Evolutionary conservation across 169 alveolate species (phyloP), one percentile per base, ranked within the genome.

Genomic region (Cystoisospora suis): DNA sequence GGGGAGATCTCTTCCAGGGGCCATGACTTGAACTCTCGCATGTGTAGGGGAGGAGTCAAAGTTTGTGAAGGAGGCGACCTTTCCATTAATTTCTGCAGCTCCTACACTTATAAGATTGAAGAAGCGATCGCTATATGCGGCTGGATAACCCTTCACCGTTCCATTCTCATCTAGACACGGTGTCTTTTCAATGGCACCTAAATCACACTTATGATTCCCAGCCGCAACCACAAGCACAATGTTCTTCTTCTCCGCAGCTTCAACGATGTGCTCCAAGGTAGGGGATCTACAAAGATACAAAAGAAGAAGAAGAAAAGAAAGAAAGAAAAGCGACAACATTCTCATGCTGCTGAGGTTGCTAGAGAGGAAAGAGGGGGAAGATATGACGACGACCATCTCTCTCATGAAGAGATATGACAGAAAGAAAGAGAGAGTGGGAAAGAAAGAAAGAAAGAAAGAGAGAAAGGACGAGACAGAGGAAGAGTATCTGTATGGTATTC

Each of bases 151-250:
- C 49, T 87, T 87, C 59, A 32, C 38, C 29, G 15, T 27, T 34
- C 86, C 91, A 38, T 72, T 38, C 0, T 29, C 86, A 15, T 70
- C 9, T 15, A 32, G 53, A 34, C 90, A 86, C 29, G 56, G 86
- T 34, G 6, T 53, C 7, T 45, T n/a, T 17, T 72, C 32, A 7
- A 70, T 80, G 23, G 44, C 29, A 1, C 65, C 85, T 46, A 87
- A 72, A 75, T 87, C 86, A 42, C 85, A 69, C 32, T 77, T 53
- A 77, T 87, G 91, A 77, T 87, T 87, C 27, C 91, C 91, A 0
- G 91, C 91, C 0, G 91, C 91, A 20, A 87, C 91, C 20, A 87
- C 77, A 12, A 87, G 47, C 0, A 58, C 53, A 32, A 87, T 87
- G 85, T 72, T 49, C 36, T 86, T 49, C 46, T 56, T 29, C 27